phyloP scores from a whole-genome alignment of 805 yeast species.

The Starmerella asiatica region DNA sequence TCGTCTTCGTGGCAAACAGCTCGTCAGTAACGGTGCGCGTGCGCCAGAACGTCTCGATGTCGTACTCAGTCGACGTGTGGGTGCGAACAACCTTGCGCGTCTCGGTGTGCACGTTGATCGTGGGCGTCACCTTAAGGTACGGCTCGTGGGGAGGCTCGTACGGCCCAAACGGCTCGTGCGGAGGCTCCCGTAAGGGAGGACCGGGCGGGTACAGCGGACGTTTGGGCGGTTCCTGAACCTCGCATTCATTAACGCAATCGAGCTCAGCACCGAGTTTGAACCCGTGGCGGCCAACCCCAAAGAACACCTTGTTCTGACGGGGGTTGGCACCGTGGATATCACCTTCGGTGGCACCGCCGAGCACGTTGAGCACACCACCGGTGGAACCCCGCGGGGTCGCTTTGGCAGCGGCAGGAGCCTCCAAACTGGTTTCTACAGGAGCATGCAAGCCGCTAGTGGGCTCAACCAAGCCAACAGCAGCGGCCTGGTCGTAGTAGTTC shows the following conservation, averaged over 20 bases:
- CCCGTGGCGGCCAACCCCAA: conserved; percentile 11
- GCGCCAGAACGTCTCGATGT: conserved; percentile 1
- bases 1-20: conserved; percentile 4
- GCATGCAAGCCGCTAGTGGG: conserved; percentile 3
- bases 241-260: neutral
- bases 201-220: neutral
- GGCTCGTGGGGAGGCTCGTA: conserved; percentile 1
- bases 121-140: conserved; percentile 13
- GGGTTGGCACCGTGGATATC: conserved; percentile 11
- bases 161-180: neutral
- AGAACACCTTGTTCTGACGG: conserved; percentile 15
- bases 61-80: conserved; percentile 6
- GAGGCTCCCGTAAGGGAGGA: neutral
- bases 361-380: conserved; percentile 1
- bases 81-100: conserved; percentile 11
- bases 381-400: neutral
- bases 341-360: conserved; percentile 9
- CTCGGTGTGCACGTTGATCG: conserved; percentile 3
- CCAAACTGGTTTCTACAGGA: neutral
- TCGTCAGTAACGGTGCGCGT: conserved; percentile 14
- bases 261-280: conserved; percentile 4
- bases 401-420: neutral
- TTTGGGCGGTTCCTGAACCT: neutral
- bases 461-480: conserved; percentile 4
- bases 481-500: conserved; percentile 1